Evolutionary conservation across 139 green algal genomes (phyloP).

Genomic region (Ettlia oleoabundans): DNA sequence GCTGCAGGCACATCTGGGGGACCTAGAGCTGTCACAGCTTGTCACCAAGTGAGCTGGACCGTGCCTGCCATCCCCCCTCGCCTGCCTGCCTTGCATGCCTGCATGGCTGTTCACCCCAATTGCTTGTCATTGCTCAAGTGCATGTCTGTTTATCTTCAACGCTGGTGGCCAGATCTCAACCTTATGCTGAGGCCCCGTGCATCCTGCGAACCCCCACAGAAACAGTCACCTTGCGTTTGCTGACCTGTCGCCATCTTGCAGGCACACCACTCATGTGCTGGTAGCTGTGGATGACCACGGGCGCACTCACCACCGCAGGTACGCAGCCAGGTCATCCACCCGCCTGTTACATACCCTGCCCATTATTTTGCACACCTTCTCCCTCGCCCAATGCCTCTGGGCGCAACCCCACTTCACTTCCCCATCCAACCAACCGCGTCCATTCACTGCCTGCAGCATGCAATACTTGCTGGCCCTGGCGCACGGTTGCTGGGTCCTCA

Average conservation of each 20-base stretch:
- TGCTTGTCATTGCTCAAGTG: not conserved
- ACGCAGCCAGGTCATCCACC: no score
- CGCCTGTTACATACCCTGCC: no score
- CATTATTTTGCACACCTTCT: no score
- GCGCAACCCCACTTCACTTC: no score
- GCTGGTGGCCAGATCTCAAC: no score
- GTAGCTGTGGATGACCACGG: constrained; percentile 22
- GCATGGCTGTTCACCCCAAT: not conserved
- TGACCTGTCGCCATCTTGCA: not conserved
- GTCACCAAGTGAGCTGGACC: constrained; percentile 6
- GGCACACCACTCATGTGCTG: constrained; percentile 45
- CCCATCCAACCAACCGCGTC: no score
- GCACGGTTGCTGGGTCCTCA: constrained; percentile 51
- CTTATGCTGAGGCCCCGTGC: no score
- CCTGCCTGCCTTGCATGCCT: not conserved
- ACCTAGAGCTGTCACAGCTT: not conserved
- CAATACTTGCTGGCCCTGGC: constrained; percentile 47
- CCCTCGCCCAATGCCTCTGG: no score
- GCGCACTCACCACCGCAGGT: not conserved
- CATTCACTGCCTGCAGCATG: constrained; percentile 27
- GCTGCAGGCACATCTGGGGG: not conserved
- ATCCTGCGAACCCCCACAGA: no score
- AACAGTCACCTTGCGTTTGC: no score
- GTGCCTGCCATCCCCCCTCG: no score
- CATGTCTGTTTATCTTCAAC: not conserved